Evolutionary conservation across 1,284 basidiomycete genomes (phyloP).

Genomic region (Trichosporon sp.): DNA sequence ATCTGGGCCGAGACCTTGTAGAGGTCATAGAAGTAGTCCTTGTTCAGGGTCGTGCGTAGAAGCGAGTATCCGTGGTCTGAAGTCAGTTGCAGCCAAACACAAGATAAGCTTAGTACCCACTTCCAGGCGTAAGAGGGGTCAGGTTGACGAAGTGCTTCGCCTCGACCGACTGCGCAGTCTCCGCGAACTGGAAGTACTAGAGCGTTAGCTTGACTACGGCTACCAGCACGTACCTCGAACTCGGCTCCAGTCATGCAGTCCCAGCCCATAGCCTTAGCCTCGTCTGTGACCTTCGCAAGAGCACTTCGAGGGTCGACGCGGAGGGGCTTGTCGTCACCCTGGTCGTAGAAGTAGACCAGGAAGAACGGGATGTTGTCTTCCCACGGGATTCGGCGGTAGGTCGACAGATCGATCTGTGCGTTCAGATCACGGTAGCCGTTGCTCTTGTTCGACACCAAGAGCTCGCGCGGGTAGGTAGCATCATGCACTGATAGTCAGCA

Average conservation of each 20-base stretch:
- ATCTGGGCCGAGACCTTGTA: constrained; percentile 74
- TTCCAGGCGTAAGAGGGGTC: constrained; percentile 80
- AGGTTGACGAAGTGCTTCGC: constrained; percentile 74
- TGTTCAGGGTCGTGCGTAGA: constrained; percentile 80
- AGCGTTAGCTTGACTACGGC: background rate
- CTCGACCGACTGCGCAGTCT: constrained; percentile 68
- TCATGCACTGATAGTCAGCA: constrained; percentile 58
- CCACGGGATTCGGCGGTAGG: constrained; percentile 84
- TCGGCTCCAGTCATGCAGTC: constrained; percentile 76
- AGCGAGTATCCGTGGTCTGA: constrained; percentile 89
- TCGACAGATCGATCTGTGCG: constrained; percentile 76
- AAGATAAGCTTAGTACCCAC: constrained; percentile 54
- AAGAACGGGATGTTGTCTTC: constrained; percentile 90
- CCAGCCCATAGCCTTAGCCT: constrained; percentile 53
- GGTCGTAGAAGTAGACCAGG: constrained; percentile 81
- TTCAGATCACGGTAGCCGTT: constrained; percentile 90
- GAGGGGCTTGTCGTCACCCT: constrained; percentile 69
- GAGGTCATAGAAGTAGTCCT: constrained; percentile 81
- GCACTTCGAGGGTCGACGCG: constrained; percentile 79
- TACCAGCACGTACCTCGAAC: constrained; percentile 68
- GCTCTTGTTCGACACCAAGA: constrained; percentile 79
- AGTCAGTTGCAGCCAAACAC: background rate
- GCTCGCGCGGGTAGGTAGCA: constrained; percentile 71
- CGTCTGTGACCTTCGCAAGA: constrained; percentile 60
- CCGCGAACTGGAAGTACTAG: constrained; percentile 93